Evolutionary conservation across 345 rosid species (phyloP), one percentile per base, ranked within the genome.

Genomic region (Brassica nigra): DNA sequence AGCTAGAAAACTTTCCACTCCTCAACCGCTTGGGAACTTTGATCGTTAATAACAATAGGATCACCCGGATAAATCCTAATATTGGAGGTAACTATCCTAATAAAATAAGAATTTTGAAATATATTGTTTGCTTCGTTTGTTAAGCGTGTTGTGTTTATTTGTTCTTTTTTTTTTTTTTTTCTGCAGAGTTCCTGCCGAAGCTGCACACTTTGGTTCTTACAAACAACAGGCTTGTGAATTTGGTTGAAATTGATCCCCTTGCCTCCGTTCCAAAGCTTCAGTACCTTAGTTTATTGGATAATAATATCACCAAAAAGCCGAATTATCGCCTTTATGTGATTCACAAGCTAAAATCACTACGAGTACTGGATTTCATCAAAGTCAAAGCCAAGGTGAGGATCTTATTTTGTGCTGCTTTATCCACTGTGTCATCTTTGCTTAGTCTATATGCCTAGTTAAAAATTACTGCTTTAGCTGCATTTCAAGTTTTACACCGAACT

Each of bases 171-270:
- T 18, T 18, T 18, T 18, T 18, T 18, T 18, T 18, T 73, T 37
- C 11, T 37, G 82, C 90, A 96, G 99, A 93, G 81, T 92, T 87
- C 83, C 84, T 93, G 80, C 98, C 97, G 3, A 96, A 93, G 79
- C 82, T 96, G 69, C 99, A 93, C 86, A 75, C 97, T 1, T 85
- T 96, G 80, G 86, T 96, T 78, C 94, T 96, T 67, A 93, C 98
- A 31, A 96, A 96, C 80, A 96, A 96, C 79, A 87, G 99, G 86
- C 93, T 96, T 77, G 99, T 96, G 82, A 96, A 96, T 88, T 86
- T 96, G 86, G 93, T 83, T 73, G 99, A 96, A 87, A 93, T 96
- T 76, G 99, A 96, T 81, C 98, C 99, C 77, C 91, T 96, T 55
- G 82, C 91, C 39, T 93, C 99, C 44, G 84, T 96, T 39, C 87